phyloP scores from a whole-genome alignment of 108 stramenopile species.

The Conticribra guillardii region DNA sequence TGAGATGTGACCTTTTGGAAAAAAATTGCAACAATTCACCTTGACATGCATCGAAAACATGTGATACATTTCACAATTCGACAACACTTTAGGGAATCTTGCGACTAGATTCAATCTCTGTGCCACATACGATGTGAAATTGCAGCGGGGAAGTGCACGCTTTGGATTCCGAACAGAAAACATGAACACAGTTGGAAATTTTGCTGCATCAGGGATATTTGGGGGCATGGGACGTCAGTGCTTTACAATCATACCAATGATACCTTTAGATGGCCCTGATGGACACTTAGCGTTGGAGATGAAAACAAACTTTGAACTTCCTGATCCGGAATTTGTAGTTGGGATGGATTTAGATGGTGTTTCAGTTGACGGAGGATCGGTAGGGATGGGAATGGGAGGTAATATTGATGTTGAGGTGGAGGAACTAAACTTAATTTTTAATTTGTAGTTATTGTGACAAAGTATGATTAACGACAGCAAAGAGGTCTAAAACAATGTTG shows the following conservation, averaged over 20 bases:
- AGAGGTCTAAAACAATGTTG: no score
- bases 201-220: conserved; percentile 13
- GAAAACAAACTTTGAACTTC: conserved; percentile 43
- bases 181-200: conserved; percentile 6
- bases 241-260: conserved; percentile 35
- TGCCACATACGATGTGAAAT: conserved; percentile 30
- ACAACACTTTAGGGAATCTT: conserved; percentile 7
- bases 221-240: conserved; percentile 11
- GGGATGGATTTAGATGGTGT: conserved; percentile 33
- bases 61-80: no score
- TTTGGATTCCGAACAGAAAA: conserved; percentile 48
- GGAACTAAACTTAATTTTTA: conserved; percentile 43
- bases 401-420: conserved; percentile 42
- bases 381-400: conserved; percentile 42
- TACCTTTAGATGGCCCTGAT: conserved; percentile 39
- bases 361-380: conserved; percentile 15
- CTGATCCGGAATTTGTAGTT: conserved; percentile 47
- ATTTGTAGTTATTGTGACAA: conserved; percentile 20
- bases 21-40: no score
- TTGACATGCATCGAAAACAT: no score
- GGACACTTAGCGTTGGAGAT: conserved; percentile 42
- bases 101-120: conserved; percentile 45
- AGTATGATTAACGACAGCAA: no score
- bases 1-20: no score
- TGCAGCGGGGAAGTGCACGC: conserved; percentile 28